Base-by-base conservation (phyloP, 768 basidiomycete genomes). In the Suillus tomentosus region DNA sequence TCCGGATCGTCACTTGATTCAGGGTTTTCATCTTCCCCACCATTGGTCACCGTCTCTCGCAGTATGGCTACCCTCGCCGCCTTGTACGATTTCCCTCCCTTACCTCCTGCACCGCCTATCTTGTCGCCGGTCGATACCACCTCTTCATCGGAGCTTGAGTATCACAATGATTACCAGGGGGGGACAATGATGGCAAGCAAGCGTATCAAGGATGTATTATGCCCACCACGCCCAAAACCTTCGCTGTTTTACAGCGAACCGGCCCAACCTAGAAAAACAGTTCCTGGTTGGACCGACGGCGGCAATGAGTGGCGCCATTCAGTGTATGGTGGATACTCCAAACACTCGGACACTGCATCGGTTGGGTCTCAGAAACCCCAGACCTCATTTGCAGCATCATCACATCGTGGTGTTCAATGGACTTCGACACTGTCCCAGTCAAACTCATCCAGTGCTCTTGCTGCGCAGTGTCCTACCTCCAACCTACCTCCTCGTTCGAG, bases 201-300 rank as follows among this genome's bases (percentile, higher is more conserved):
- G 45, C 84, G 84, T 65, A 84, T 90, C 70, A 77, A 79, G 48
- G 78, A 82, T 17, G 78, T 77, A 27, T 73, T 83, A 34, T 81
- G 81, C 64, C 71, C 80, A 0, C 80, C 82, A 36, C 61, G 69
- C 27, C 66, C 73, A 14, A 82, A 81, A 70, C 79, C 80, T 64
- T 70, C 71, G 7, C 64, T 66, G 1, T 71, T 76, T 14, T 77
- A 78, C 43, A 69, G 73, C 42, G 69, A 67, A 64, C 53, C 70
- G 6, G 78, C 76, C 54, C 80, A 80, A 27, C 74, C 78, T 7
- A 74, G 76, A 64, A 75, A 77, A 71, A 73, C 77, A 19, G 81
- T 89, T 37, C 85, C 87, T 0, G 89, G 89, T 15, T 90, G 89
- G 89, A 88, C 83, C 2, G 89, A 90, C 65, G 85, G 86, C 60